phyloP scores from a whole-genome alignment of 495 filamentous ascomycete species.

The Talaromyces ruber region DNA sequence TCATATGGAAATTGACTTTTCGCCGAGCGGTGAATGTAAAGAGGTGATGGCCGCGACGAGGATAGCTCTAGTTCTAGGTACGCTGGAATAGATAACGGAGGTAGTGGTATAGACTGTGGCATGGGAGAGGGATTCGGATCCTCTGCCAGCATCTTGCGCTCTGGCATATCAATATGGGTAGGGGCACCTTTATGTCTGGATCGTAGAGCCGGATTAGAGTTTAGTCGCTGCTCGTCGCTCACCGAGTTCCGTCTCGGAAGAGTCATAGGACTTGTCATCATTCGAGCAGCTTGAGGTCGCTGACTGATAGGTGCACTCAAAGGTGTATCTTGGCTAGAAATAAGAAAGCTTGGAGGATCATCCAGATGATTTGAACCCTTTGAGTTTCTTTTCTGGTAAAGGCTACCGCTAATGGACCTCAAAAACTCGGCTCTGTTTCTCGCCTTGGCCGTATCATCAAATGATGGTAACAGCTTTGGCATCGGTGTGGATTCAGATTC shows the following conservation, averaged over 20 bases:
- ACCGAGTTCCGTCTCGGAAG: conserved; percentile 4
- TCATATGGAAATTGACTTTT: conserved; percentile 81
- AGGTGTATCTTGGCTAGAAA: conserved; percentile 11
- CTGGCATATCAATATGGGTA: conserved; percentile 30
- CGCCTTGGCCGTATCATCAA: conserved; percentile 2
- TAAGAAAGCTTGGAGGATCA: conserved; percentile 15
- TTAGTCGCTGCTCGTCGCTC: conserved; percentile 1
- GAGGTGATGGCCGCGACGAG: conserved; percentile 68
- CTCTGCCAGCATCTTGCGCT: conserved; percentile 12
- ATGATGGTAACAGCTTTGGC: background rate
- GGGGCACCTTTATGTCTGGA: conserved; percentile 21
- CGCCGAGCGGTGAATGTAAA: conserved; percentile 75
- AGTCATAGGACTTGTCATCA: conserved; percentile 26
- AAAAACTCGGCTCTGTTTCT: conserved; percentile 4
- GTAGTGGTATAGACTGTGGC: conserved; percentile 63
- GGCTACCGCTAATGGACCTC: conserved; percentile 5
- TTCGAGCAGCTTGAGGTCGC: conserved; percentile 25
- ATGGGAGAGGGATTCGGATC: conserved; percentile 53
- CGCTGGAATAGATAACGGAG: conserved; percentile 79
- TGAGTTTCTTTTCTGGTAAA: conserved; percentile 11
- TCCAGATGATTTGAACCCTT: conserved; percentile 19
- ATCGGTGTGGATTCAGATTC: background rate
- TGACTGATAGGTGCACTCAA: conserved; percentile 14
- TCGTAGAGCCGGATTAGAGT: conserved; percentile 21
- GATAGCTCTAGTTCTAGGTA: conserved; percentile 84